Conservation (phyloP, 2,329 filamentous ascomycete species). For the Cercospora nicotianae region DNA sequence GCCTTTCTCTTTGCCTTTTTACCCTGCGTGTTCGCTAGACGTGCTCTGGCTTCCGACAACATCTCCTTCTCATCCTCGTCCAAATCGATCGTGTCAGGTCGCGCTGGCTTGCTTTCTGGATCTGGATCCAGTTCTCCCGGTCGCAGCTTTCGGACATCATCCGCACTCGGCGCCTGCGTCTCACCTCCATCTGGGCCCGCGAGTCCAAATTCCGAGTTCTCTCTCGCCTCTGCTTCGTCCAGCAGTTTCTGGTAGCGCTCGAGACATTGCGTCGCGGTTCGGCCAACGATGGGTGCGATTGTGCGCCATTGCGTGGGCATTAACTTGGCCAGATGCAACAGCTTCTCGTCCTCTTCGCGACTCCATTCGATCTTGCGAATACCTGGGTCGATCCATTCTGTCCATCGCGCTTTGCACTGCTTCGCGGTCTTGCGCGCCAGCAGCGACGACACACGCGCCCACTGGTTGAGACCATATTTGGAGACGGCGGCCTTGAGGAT, state of each 20-base stretch:
- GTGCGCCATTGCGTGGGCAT: conserved; percentile 99
- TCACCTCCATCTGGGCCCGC: conserved; percentile 85
- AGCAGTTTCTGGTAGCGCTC: conserved; percentile 96
- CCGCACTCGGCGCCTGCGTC: conserved; percentile 81
- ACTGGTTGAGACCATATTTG: conserved; percentile 95
- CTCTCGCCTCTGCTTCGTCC: conserved; percentile 90
- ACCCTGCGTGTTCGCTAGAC: conserved; percentile 94
- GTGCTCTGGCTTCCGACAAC: conserved; percentile 94
- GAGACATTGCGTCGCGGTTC: conserved; percentile 94
- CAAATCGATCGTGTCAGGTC: conserved; percentile 94
- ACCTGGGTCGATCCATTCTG: conserved; percentile 95
- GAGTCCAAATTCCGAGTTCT: conserved; percentile 72
- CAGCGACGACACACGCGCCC: conserved; percentile 96
- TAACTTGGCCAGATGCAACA: conserved; percentile 93
- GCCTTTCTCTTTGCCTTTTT: conserved; percentile 99
- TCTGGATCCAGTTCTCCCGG: conserved; percentile 97
- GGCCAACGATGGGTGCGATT: conserved; percentile 92
- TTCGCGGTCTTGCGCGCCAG: conserved; percentile 97
- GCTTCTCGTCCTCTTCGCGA: conserved; percentile 96
- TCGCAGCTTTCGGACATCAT: conserved; percentile 78
- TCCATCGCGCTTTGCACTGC: conserved; percentile 98
- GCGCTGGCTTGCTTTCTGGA: conserved; percentile 90
- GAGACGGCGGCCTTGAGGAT: conserved; percentile 94
- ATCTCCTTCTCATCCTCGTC: conserved; percentile 99
- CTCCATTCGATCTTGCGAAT: conserved; percentile 99